Evolutionary conservation across 768 basidiomycete genomes (phyloP), one percentile per base, ranked within the genome.

Genomic region (Xerocomus brunneocitrinus): DNA sequence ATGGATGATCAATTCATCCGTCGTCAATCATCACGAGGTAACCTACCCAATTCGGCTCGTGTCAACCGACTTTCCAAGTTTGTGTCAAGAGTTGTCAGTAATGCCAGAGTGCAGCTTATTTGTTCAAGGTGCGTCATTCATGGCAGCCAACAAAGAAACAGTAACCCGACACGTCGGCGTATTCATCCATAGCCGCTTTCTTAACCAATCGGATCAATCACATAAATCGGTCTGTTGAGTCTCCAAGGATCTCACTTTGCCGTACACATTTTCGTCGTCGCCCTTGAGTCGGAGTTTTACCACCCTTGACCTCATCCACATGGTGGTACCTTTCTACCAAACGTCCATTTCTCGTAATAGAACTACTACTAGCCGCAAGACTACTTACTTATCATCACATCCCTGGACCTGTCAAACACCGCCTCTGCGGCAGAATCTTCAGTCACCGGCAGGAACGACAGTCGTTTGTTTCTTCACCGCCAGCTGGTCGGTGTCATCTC

Each of bases 381-480:
- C 39, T 30, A 30, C 36, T 19, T 9, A 30, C 30, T 30, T 9
- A 8, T 30, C 22, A 12, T 32, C 19, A 9, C n/a, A 30, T 39
- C 35, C 43, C 43, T 50, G 48, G n/a, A 16, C 30, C 31, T 41
- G 24, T 38, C 34, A 16, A 24, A 44, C 52, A 49, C 52, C 13
- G 41, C 49, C 31, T 44, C 32, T 31, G 30, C 51, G 53, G 54
- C 39, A 27, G 42, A 42, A 43, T 49, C 25, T 41, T 43, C 50
- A 53, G 40, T 58, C 38, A 7, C 57, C 60, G 54, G 8, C 36
- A 54, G 54, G 50, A 48, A 58, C 49, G 32, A 49, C 19, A 7
- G 28, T 44, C 38, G n/a, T 9, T 24, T n/a, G n/a, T 38, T 32
- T 8, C 47, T 44, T n/a, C 28, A 14, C 14, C 16, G 32, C 42